Base-by-base conservation (phyloP, 352 stramenopile species). In the Globisporangium cederbergense region DNA sequence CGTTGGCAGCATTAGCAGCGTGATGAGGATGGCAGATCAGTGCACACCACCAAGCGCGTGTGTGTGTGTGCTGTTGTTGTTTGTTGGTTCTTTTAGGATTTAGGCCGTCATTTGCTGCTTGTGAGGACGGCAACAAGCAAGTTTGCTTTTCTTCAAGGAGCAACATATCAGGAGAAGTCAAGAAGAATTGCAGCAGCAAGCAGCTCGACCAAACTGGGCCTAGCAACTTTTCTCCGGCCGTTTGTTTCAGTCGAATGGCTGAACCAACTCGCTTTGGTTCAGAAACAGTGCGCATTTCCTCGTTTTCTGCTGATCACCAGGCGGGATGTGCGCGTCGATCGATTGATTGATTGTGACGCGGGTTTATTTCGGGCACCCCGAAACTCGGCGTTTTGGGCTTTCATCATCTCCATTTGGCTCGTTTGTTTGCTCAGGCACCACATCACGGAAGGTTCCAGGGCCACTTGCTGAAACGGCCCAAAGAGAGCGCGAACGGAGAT, bases 311-410 rank as follows among this genome's bases (percentile, higher is more conserved):
- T 51, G 55, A 51, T 61, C 40, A 42, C 14, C 14, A 25, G 1
- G 3, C 5, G 11, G 42, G 56, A 62, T 62, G 56, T 40, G 55
- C 55, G 30, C 36, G 52, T 28, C 25, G 28, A 58, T 22, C 16
- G 53, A 38, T 22, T 25, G 22, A 60, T 14, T 4, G 34, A 36
- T 53, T 53, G 36, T 22, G 28, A 36, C 36, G 42, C 54, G 22
- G 36, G 56, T 62, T 62, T 62, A 62, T 62, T 62, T 62, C 56
- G 56, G 56, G 56, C 25, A 3, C 32, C 56, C 56, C 56, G 25
- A n/a, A 38, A 53, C 9, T 25, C 11, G 40, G 25, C 56, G 32
- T 53, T 62, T 62, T 62, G 56, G 56, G 56, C 38, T 51, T 36
- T 32, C 45, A 32, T 59, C 54, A 60, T 61, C 55, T 42, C 55